Percentiles rank a stretch among this genome's conserved stretches.
phyloP scores from a whole-genome alignment of 2,329 filamentous ascomycete genomes.

The Fusarium miscanthi region DNA sequence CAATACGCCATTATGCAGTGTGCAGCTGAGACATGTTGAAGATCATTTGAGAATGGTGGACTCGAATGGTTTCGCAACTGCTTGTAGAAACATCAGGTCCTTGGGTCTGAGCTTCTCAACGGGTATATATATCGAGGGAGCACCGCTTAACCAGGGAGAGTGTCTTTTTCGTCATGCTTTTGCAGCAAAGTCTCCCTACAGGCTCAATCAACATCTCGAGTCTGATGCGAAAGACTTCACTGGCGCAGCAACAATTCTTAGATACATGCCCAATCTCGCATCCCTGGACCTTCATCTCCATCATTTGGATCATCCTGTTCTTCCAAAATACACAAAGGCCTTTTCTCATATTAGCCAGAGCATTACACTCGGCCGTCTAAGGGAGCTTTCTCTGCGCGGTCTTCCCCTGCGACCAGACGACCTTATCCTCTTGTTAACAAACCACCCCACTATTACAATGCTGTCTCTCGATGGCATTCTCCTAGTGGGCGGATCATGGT shows the following conservation, averaged over 20 bases:
- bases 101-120: not conserved
- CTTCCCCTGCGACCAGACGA: not conserved
- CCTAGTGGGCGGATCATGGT: not conserved
- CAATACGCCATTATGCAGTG: not conserved
- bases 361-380: not conserved
- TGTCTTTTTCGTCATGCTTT: not conserved
- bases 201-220: not conserved
- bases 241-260: not conserved
- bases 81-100: not conserved
- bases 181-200: not conserved
- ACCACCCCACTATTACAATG: not conserved
- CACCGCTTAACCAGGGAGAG: not conserved
- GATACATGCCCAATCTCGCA: not conserved
- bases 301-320: fast-evolving
- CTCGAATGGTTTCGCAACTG: not conserved
- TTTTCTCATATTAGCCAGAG: not conserved
- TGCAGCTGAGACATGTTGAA: not conserved
- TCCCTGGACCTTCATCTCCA: not conserved
- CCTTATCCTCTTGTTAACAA: not conserved
- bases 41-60: not conserved
- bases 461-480: not conserved
- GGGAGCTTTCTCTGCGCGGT: not conserved
- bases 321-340: not conserved
- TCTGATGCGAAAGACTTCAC: too few relatives aligned
- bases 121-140: too few relatives aligned